Conservation (phyloP, 345 rosid genomes). For the Boechera stricta region DNA sequence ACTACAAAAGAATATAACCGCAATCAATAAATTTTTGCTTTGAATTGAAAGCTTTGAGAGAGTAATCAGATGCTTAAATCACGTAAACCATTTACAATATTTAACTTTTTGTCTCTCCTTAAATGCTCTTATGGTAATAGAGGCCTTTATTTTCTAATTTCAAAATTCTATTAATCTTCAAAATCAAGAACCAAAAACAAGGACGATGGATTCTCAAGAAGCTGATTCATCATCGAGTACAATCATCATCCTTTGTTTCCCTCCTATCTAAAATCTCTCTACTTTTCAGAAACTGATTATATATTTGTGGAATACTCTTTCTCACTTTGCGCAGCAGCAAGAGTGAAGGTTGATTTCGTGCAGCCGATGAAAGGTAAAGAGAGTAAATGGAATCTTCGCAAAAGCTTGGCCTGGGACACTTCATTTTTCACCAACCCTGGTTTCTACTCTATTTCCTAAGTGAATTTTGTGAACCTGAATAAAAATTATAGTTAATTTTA, state of each 20-base stretch:
- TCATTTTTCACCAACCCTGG: slow-evolving; percentile 75
- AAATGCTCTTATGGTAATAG: slow-evolving; percentile 2
- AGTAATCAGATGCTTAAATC: slow-evolving; percentile 34
- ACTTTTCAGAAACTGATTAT: background rate
- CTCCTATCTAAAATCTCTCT: background rate
- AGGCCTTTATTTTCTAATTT: background rate
- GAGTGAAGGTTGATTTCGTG: slow-evolving; percentile 21
- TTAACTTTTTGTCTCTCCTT: background rate
- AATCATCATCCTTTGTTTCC: slow-evolving; percentile 1
- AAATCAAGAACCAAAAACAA: slow-evolving; percentile 19
- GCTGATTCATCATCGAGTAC: slow-evolving; percentile 29
- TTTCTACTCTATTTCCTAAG: background rate
- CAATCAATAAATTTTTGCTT: background rate
- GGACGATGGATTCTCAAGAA: slow-evolving; percentile 29
- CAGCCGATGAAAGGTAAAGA: slow-evolving; percentile 6
- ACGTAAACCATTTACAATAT: slow-evolving; percentile 3
- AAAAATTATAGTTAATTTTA: background rate
- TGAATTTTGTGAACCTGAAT: background rate
- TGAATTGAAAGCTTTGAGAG: background rate
- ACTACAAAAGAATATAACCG: background rate
- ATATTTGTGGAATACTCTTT: slow-evolving; percentile 7
- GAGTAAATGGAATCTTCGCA: slow-evolving; percentile 47
- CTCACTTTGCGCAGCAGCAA: slow-evolving; percentile 14
- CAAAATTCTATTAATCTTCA: background rate
- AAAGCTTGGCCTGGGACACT: slow-evolving; percentile 79